These are phyloP conservation scores for Chlorophyllum brunneum DNA, from an alignment of 768 basidiomycete species.

Conservation along the genomic window DNA sequence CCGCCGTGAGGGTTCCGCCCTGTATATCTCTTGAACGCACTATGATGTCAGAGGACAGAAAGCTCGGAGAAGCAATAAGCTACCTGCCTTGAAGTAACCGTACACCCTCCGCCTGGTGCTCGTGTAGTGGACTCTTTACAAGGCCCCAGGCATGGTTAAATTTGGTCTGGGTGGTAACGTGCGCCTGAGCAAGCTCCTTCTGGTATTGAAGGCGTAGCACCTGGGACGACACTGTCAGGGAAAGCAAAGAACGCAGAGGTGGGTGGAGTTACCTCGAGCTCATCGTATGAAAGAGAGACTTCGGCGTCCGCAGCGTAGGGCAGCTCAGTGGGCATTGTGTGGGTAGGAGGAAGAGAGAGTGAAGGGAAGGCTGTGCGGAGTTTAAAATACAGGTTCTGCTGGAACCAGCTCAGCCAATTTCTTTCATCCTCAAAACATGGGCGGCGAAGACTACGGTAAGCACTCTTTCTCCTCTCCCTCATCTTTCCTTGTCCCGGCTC, in stretches of 20 bases:
- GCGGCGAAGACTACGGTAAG: conserved; percentile 61
- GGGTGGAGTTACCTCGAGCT: conserved; percentile 64
- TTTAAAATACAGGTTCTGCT: conserved; percentile 27
- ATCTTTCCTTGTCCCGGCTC: conserved; percentile 4
- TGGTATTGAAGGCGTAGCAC: conserved; percentile 85
- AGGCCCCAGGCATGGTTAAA: conserved; percentile 98
- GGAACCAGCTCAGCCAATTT: conserved; percentile 15
- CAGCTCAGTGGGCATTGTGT: conserved; percentile 69
- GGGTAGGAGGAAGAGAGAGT: conserved; percentile 14
- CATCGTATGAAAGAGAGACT: conserved; percentile 82
- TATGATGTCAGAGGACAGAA: conserved; percentile 12
- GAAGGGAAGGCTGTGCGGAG: conserved; percentile 27
- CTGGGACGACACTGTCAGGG: conserved; percentile 33
- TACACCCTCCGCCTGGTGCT: conserved; percentile 91
- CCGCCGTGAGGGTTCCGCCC: conserved; percentile 78
- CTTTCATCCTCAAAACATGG: conserved; percentile 22
- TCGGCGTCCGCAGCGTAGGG: conserved; percentile 97
- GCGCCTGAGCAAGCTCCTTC: conserved; percentile 78
- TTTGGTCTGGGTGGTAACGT: conserved; percentile 91
- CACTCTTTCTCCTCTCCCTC: conserved; percentile 15
- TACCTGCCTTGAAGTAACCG: conserved; percentile 79
- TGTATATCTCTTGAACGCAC: conserved; percentile 73
- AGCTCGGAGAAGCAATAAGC: neutral
- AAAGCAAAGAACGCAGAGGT: neutral
- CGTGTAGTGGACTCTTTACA: conserved; percentile 82